Conservation (phyloP, 2,329 filamentous ascomycete genomes). For the Colletotrichum musae region DNA sequence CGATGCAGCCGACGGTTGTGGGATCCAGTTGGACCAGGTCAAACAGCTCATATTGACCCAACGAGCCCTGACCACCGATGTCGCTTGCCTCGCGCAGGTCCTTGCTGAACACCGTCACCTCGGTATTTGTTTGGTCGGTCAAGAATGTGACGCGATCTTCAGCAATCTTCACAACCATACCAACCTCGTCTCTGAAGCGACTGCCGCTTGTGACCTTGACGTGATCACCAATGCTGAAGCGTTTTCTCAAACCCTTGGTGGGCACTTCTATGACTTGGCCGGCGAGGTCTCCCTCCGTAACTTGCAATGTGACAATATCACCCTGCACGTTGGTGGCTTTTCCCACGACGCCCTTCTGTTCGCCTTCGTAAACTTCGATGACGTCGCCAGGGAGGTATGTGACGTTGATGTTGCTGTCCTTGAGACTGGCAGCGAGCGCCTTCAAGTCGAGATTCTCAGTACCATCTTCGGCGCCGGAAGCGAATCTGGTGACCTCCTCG, state of each 20-base stretch:
- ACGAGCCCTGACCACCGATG: constrained; percentile 84
- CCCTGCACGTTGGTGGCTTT: constrained; percentile 88
- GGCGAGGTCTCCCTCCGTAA: constrained; percentile 84
- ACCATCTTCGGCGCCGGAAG: constrained; percentile 89
- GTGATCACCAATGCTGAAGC: constrained; percentile 94
- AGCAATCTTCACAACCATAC: constrained; percentile 94
- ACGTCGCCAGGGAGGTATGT: constrained; percentile 93
- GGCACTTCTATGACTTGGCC: constrained; percentile 94
- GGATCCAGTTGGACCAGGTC: constrained; percentile 95
- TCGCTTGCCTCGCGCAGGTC: constrained; percentile 95
- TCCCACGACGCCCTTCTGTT: constrained; percentile 92
- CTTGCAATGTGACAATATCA: constrained; percentile 91
- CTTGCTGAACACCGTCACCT: constrained; percentile 98
- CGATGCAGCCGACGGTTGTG: constrained; percentile 91
- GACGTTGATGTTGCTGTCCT: constrained; percentile 84
- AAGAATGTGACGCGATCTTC: constrained; percentile 94
- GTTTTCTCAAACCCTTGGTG: constrained; percentile 90
- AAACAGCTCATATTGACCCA: constrained; percentile 92
- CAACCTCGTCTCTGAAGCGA: constrained; percentile 93
- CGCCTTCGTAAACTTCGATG: constrained; percentile 96
- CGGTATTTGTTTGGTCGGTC: constrained; percentile 91
- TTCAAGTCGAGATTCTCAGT: constrained; percentile 94
- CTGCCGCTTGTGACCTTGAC: constrained; percentile 99
- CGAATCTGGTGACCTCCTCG: constrained; percentile 96
- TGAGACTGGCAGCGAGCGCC: constrained; percentile 90